phyloP scores from a whole-genome alignment of 306 rosid species.

The Morella rubra region DNA sequence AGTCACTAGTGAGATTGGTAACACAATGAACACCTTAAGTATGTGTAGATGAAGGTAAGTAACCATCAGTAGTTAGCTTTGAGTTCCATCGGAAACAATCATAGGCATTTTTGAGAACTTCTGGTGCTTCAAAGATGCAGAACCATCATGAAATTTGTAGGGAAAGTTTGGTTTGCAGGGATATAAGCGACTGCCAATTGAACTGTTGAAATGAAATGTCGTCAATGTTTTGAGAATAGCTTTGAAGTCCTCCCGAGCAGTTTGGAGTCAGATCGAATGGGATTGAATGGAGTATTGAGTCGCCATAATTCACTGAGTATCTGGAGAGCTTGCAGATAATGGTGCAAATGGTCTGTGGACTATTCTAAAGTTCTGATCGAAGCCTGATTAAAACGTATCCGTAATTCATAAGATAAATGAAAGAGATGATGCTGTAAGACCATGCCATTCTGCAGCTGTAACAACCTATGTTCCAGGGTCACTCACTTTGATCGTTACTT shows the following conservation, averaged over 20 bases:
- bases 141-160: not conserved
- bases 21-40: not conserved
- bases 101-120: not conserved
- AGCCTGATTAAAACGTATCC: not conserved
- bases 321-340: not conserved
- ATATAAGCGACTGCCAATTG: not conserved
- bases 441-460: not conserved
- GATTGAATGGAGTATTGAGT: not conserved
- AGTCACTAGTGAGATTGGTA: not conserved
- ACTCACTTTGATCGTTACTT: not conserved
- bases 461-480: not conserved
- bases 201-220: not conserved
- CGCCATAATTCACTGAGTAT: not conserved
- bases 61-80: constrained; percentile 1
- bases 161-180: not conserved
- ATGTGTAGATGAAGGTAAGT: not conserved
- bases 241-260: not conserved
- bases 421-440: not conserved
- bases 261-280: not conserved
- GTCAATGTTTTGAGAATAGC: not conserved
- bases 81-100: not conserved
- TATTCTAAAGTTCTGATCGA: not conserved
- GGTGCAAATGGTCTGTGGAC: not conserved
- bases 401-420: not conserved
- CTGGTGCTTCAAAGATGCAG: not conserved